Percentiles rank a stretch among this genome's conserved stretches.
These are phyloP conservation scores for Apostasia shenzhenica DNA, from an alignment of 106 monocot species.

Conservation along the genomic window DNA sequence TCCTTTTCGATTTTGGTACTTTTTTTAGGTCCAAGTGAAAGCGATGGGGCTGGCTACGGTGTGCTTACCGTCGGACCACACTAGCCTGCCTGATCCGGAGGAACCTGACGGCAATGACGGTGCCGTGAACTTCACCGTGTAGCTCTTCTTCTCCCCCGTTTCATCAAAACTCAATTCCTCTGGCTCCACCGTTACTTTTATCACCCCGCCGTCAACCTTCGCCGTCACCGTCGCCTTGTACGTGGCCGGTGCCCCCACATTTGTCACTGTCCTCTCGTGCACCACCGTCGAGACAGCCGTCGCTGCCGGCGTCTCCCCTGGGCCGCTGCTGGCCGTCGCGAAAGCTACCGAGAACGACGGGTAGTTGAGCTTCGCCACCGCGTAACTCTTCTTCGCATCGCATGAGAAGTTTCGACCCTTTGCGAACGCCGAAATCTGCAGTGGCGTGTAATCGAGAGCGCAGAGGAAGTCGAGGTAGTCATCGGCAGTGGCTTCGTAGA, in stretches of 20 bases:
- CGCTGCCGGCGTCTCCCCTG: conserved; percentile 4
- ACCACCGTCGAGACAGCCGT: conserved; percentile 24
- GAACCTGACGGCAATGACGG: conserved; percentile 64
- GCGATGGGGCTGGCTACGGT: conserved; percentile 74
- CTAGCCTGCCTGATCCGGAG: conserved; percentile 47
- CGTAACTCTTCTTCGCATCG: conserved; percentile 25
- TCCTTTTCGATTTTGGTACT: too few species aligned
- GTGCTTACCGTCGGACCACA: conserved; percentile 77
- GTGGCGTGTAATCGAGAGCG: conserved; percentile 67
- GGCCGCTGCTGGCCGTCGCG: conserved; percentile 21
- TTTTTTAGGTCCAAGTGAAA: conserved; percentile 63
- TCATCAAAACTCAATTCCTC: conserved; percentile 43
- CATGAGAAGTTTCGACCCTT: conserved; percentile 38
- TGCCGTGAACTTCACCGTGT: conserved; percentile 61
- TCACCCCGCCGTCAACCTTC: conserved; percentile 19
- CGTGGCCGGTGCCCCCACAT: conserved; percentile 40
- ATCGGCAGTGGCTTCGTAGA: conserved; percentile 58
- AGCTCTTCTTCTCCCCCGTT: conserved; percentile 65
- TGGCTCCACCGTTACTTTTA: conserved; percentile 59
- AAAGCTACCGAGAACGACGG: conserved; percentile 81
- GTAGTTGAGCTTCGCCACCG: conserved; percentile 64
- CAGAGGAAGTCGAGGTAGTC: conserved; percentile 90
- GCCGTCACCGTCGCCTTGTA: conserved; percentile 37
- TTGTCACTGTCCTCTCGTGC: conserved; percentile 48
- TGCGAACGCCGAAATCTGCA: conserved; percentile 41